Evolutionary conservation across 2,329 filamentous ascomycete species (phyloP).

Genomic region (Aciculosporium take): DNA sequence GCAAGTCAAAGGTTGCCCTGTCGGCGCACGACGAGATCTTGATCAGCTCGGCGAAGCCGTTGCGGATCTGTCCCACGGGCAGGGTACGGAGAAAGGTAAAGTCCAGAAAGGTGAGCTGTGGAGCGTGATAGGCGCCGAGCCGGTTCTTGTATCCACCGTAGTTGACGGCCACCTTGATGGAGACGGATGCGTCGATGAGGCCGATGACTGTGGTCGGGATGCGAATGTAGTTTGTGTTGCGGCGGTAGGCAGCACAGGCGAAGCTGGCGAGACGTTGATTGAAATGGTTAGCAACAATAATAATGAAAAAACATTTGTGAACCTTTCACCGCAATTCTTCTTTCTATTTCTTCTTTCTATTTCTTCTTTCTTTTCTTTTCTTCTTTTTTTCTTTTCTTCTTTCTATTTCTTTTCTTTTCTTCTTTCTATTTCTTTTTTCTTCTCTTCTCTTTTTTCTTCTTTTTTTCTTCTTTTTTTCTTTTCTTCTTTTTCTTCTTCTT

Average conservation of each 20-base stretch:
- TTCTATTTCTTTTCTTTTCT: too few relatives aligned
- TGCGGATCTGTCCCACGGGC: slow-evolving; percentile 53
- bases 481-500: too few relatives aligned
- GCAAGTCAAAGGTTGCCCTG: slow-evolving; percentile 47
- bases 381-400: too few relatives aligned
- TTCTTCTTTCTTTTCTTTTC: too few relatives aligned
- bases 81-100: slow-evolving; percentile 58
- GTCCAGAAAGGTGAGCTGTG: slow-evolving; percentile 58
- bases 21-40: slow-evolving; percentile 63
- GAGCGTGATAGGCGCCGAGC: slow-evolving; percentile 58
- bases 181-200: slow-evolving; percentile 60
- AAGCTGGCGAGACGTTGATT: slow-evolving; percentile 29
- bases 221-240: slow-evolving; percentile 61
- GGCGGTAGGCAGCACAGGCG: slow-evolving; percentile 56
- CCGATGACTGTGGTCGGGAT: slow-evolving; percentile 63
- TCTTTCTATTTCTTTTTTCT: too few relatives aligned
- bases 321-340: too few relatives aligned
- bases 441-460: too few relatives aligned
- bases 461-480: too few relatives aligned
- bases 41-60: slow-evolving; percentile 62
- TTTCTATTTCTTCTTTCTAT: too few relatives aligned
- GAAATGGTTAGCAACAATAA: neutral
- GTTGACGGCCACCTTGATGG: slow-evolving; percentile 67
- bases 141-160: slow-evolving; percentile 66
- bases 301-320: too few relatives aligned